Conservation (phyloP, 768 basidiomycete genomes). For the Trametes coccinea region DNA sequence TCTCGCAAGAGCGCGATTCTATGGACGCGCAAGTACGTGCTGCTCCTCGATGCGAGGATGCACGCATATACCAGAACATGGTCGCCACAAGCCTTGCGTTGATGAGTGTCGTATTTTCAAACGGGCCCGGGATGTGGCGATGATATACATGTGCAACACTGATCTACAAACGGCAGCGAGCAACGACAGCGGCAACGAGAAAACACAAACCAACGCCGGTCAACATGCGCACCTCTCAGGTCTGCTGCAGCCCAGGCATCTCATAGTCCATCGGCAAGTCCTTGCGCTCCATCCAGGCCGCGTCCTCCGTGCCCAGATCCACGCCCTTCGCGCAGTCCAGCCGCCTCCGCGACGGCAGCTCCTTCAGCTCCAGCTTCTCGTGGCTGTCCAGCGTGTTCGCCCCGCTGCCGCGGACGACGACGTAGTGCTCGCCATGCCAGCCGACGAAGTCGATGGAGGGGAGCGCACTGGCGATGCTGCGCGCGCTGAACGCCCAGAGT, state of each 20-base stretch:
- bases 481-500: conserved; percentile 51
- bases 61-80: too few relatives aligned
- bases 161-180: too few relatives aligned
- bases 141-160: too few relatives aligned
- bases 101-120: too few relatives aligned
- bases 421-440: conserved; percentile 75
- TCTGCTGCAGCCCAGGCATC: conserved; percentile 48
- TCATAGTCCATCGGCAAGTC: conserved; percentile 80
- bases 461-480: conserved; percentile 49
- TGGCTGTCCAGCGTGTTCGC: background rate
- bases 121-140: too few relatives aligned
- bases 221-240: background rate
- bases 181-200: conserved; percentile 7
- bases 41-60: too few relatives aligned
- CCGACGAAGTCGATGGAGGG: conserved; percentile 64
- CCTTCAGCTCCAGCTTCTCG: conserved; percentile 49
- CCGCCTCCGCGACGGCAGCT: conserved; percentile 55
- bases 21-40: too few relatives aligned
- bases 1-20: too few relatives aligned
- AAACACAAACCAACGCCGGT: background rate
- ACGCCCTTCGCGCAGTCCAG: conserved; percentile 68
- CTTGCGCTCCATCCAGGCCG: conserved; percentile 67
- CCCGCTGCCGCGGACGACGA: conserved; percentile 48
- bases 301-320: conserved; percentile 62
- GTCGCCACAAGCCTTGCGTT: too few relatives aligned